Conservation (phyloP, 805 yeast species). For the Zygosaccharomyces pseudorouxii region DNA sequence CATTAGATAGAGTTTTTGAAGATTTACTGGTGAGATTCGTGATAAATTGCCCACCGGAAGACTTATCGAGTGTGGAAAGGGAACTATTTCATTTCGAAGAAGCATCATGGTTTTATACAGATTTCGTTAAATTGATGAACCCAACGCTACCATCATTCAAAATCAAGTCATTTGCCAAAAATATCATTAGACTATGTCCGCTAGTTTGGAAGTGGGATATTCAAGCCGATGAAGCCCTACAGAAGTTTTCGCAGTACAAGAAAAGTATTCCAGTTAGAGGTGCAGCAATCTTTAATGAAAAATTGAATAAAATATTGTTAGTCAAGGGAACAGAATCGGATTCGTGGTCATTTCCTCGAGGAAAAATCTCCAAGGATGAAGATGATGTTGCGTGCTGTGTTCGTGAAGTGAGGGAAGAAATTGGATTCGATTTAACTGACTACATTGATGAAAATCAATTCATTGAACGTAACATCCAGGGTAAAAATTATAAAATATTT, state of each 20-base stretch:
- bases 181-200: constrained; percentile 65
- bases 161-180: constrained; percentile 69
- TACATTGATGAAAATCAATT: constrained; percentile 65
- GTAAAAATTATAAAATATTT: constrained; percentile 82
- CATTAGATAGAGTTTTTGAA: constrained; percentile 70
- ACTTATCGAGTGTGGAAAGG: constrained; percentile 59
- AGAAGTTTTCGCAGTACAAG: constrained; percentile 79
- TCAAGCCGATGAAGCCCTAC: constrained; percentile 67
- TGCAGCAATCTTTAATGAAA: constrained; percentile 75
- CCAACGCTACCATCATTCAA: constrained; percentile 72
- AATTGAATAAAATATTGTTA: constrained; percentile 63
- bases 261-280: constrained; percentile 94
- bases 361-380: constrained; percentile 93
- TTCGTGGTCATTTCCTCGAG: constrained; percentile 96
- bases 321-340: constrained; percentile 79
- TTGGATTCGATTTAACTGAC: constrained; percentile 77
- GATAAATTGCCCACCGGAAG: constrained; percentile 88
- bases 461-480: constrained; percentile 73
- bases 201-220: constrained; percentile 80
- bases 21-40: constrained; percentile 87
- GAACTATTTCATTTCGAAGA: constrained; percentile 93
- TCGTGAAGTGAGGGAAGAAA: constrained; percentile 90
- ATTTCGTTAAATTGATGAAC: constrained; percentile 67
- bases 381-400: constrained; percentile 82
- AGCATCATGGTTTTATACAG: constrained; percentile 96